Evolutionary conservation across 306 rosid species (phyloP).

Genomic region (Oemleria cerasiformis): DNA sequence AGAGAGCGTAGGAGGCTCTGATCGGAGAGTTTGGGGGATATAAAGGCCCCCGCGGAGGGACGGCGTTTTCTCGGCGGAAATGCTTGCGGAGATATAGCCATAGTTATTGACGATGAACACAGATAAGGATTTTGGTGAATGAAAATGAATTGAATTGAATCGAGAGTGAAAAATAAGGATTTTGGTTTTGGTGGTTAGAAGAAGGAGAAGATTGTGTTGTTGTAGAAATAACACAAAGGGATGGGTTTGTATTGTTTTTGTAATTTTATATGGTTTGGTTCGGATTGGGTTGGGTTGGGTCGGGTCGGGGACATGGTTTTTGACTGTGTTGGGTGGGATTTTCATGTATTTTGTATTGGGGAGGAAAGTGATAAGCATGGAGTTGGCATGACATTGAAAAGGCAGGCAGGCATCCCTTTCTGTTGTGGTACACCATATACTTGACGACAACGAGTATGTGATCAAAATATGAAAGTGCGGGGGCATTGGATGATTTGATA

Average conservation of each 20-base stretch:
- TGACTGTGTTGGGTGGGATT: slow-evolving; percentile 26
- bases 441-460: not conserved
- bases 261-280: not conserved
- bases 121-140: too few relatives aligned
- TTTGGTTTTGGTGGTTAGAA: slow-evolving; percentile 14
- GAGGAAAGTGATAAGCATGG: slow-evolving; percentile 6
- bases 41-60: slow-evolving; percentile 53
- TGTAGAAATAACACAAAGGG: slow-evolving; percentile 2
- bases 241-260: slow-evolving; percentile 13
- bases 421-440: not conserved
- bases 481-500: slow-evolving; percentile 27
- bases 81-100: slow-evolving; percentile 55
- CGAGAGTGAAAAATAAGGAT: not conserved
- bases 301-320: slow-evolving; percentile 21
- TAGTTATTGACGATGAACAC: slow-evolving; percentile 4
- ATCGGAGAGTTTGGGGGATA: slow-evolving; percentile 41
- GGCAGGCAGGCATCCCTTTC: not conserved
- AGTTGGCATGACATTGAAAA: not conserved
- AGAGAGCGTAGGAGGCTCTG: slow-evolving; percentile 49
- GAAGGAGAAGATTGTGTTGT: not conserved
- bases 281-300: not conserved
- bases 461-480: not conserved
- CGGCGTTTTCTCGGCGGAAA: slow-evolving; percentile 62
- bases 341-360: not conserved
- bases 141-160: too few relatives aligned